Evolutionary conservation across 768 basidiomycete species (phyloP).

Genomic region (Mycena vitilis): DNA sequence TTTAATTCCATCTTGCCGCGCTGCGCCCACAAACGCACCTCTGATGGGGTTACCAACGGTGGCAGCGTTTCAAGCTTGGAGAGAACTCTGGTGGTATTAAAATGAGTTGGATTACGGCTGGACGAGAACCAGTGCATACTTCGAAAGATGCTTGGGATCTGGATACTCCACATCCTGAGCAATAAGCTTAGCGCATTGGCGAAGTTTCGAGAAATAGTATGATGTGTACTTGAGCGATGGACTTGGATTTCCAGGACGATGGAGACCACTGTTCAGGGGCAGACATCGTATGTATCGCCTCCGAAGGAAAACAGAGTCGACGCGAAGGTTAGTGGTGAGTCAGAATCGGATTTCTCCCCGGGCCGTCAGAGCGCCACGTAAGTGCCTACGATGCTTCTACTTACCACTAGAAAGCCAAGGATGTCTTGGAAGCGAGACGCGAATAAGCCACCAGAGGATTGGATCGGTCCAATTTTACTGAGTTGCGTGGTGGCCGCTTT

Average conservation of each 20-base stretch:
- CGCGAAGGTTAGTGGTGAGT: not conserved
- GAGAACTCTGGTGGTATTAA: slow-evolving; percentile 71
- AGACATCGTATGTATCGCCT: slow-evolving; percentile 20
- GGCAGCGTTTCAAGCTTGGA: slow-evolving; percentile 82
- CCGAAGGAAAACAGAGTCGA: not conserved
- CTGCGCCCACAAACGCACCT: slow-evolving; percentile 64
- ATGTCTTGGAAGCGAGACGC: not conserved
- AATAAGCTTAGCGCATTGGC: slow-evolving; percentile 5
- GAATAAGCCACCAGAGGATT: not conserved
- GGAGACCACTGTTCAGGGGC: slow-evolving; percentile 67
- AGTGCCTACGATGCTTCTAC: too few relatives aligned
- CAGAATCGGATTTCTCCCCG: not conserved
- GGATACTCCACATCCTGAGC: slow-evolving; percentile 77
- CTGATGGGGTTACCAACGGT: slow-evolving; percentile 91
- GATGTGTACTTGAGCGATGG: slow-evolving; percentile 74
- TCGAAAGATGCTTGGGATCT: slow-evolving; percentile 68
- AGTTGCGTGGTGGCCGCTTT: not conserved
- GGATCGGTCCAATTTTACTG: not conserved
- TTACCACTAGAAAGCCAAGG: too few relatives aligned
- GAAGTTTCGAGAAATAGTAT: slow-evolving; percentile 1
- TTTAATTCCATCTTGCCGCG: slow-evolving; percentile 14
- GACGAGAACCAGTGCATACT: slow-evolving; percentile 49
- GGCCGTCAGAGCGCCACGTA: too few relatives aligned
- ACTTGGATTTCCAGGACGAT: slow-evolving; percentile 82
- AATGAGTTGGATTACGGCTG: slow-evolving; percentile 11